A percentile compares a stretch with the other conserved stretches of the same genome.
Conservation (phyloP, 305 asterid species). For the Plantago lanceolata region DNA sequence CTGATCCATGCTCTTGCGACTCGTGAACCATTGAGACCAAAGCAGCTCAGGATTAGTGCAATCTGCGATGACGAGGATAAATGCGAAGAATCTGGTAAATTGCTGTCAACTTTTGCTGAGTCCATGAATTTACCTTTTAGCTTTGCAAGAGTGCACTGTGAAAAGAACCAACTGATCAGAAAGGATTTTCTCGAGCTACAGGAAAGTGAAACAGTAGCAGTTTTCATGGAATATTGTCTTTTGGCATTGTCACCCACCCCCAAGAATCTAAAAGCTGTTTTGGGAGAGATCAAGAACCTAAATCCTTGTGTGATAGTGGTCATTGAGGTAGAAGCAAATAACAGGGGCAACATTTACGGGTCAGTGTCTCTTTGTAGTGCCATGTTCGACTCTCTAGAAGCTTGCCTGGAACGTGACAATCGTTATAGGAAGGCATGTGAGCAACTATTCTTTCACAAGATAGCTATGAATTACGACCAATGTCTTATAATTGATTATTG, state of each 20-base stretch:
- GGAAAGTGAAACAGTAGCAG: slow-evolving; percentile 35
- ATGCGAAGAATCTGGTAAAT: slow-evolving; percentile 29
- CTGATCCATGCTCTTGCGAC: slow-evolving; percentile 43
- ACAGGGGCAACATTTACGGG: slow-evolving; percentile 20
- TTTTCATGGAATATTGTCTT: slow-evolving; percentile 26
- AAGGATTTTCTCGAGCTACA: slow-evolving; percentile 25
- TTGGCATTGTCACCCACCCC: slow-evolving; percentile 23
- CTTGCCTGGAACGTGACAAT: slow-evolving; percentile 20
- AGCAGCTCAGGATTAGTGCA: slow-evolving; percentile 45
- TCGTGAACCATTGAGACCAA: slow-evolving; percentile 20
- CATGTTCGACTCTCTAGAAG: slow-evolving; percentile 22
- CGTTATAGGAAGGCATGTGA: slow-evolving; percentile 23
- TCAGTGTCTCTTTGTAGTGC: slow-evolving; percentile 24
- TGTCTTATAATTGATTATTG: slow-evolving; percentile 25
- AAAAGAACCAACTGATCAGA: slow-evolving; percentile 22
- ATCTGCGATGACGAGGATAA: slow-evolving; percentile 28
- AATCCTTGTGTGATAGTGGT: slow-evolving; percentile 32
- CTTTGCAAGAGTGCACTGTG: slow-evolving; percentile 27
- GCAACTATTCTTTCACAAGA: slow-evolving; percentile 22
- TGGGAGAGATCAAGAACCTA: slow-evolving; percentile 24
- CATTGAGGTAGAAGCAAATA: slow-evolving; percentile 30
- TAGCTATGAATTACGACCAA: slow-evolving; percentile 18
- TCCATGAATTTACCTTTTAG: slow-evolving; percentile 27
- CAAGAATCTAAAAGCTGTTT: slow-evolving; percentile 17
- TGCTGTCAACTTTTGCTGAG: slow-evolving; percentile 34